Base-by-base conservation (phyloP, 306 rosid species). In the Prunus davidiana region DNA sequence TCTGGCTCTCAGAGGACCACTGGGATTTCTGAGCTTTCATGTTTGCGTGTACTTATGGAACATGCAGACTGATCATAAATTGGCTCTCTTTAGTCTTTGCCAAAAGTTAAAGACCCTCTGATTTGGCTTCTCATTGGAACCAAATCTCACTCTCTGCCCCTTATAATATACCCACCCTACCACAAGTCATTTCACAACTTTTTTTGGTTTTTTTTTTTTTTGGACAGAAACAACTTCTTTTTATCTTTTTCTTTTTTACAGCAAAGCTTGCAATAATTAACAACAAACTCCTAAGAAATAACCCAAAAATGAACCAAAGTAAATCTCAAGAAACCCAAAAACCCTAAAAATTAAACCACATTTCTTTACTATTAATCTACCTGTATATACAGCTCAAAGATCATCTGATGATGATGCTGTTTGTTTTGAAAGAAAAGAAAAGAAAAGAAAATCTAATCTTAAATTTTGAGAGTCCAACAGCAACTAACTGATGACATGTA, bases 81-180 rank as follows among this genome's bases (percentile, higher is more conserved):
- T 13, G 32, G 20, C 66, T 10, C 65, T 34, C 1, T 20, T 45
- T 12, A n/a, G 20, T 62, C 41, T 55, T 9, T 41, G n/a, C 32
- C 78, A 46, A 22, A 51, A 32, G 27, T 24, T n/a, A 38, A 69
- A 34, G 76, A 61, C 71, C 67, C 41, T 34, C 51, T 78, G 65
- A 71, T 73, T 38, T 24, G 82, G 32, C 82, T 71, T 63, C 32
- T 51, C 67, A 41, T 22, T 71, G 65, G 18, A 63, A 41, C n/a
- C 72, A 34, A 56, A 56, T 45, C 0, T 45, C 64, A 3, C 34
- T 22, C 72, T 22, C 43, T 46, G 38, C 5, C 47, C 22, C 30
- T 11, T 10, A 4, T 25, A 13, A 12, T 9, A 5, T 30, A 71
- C 24, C 32, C 2, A 12, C 28, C 20, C 19, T 12, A 5, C 47